Percentiles rank a stretch among this genome's conserved stretches.
These are phyloP conservation scores for Cladorrhinum sp. DNA, from an alignment of 2,329 filamentous ascomycete genomes.

Conservation along the genomic window DNA sequence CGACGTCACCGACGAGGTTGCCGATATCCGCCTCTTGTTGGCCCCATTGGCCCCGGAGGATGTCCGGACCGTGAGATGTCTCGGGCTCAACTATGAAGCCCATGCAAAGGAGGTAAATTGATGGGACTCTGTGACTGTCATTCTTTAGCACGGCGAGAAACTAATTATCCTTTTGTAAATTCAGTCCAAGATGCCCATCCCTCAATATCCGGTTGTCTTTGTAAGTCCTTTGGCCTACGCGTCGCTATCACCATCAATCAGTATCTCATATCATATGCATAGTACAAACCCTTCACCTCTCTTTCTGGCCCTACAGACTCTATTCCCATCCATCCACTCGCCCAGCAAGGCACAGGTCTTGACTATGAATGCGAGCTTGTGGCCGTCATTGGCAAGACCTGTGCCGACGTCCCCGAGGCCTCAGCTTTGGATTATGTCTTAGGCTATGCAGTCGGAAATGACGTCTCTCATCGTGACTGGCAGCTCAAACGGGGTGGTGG, in stretches of 20 bases:
- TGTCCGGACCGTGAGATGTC: conserved; percentile 63
- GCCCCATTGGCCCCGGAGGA: conserved; percentile 61
- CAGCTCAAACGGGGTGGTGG: conserved; percentile 65
- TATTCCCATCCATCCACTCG: conserved; percentile 63
- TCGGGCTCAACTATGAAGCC: conserved; percentile 70
- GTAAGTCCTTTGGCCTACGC: conserved; percentile 34
- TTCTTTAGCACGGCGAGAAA: conserved; percentile 18
- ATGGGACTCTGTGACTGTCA: conserved; percentile 70
- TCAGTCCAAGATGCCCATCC: neutral
- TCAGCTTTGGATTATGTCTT: conserved; percentile 69
- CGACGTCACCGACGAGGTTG: conserved; percentile 60
- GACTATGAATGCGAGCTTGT: conserved; percentile 83
- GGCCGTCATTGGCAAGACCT: conserved; percentile 66
- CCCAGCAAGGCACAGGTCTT: conserved; percentile 62
- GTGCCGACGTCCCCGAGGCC: conserved; percentile 61
- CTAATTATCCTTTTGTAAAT: neutral
- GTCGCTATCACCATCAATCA: neutral
- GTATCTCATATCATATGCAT: neutral
- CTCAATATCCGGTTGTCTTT: conserved; percentile 34
- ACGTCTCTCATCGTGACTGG: conserved; percentile 78
- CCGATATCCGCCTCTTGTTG: conserved; percentile 55
- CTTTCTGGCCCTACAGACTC: conserved; percentile 62
- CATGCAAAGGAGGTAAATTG: conserved; percentile 66
- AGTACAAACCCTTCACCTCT: conserved; percentile 67
- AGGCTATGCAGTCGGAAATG: conserved; percentile 73